Evolutionary conservation across 352 stramenopile species (phyloP), one percentile per base, ranked within the genome.

Genomic region (Blastocystis sp.): DNA sequence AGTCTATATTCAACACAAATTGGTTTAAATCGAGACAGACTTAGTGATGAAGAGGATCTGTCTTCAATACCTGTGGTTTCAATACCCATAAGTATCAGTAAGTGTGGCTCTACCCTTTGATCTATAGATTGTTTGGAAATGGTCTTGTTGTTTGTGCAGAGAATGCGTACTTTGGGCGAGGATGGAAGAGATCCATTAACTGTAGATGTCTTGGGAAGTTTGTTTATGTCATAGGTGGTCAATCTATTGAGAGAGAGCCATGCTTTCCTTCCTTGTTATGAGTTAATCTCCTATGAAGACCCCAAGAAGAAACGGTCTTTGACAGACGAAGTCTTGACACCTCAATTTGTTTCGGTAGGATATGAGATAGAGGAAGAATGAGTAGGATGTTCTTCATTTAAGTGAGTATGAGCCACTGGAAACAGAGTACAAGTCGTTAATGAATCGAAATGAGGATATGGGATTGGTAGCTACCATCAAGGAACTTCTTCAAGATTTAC

Each of bases 111-210:
- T 33, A 58, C 13, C 22, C 0, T 33, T 57, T 54, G 11, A 48
- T 5, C 24, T n/a, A 27, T 78, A 78, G 66, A 11, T 56, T 78
- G 66, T 56, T 56, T 78, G 37, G 44, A 58, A n/a, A n/a, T 78
- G 66, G 57, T 78, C 15, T 40, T 22, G 0, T 37, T 53, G 15
- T 56, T 78, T 78, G 66, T 33, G 3, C 56, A 62, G 15, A n/a
- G 3, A 13, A 62, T 62, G 56, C 19, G 27, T 33, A 33, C 19
- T n/a, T 5, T 33, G 13, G 56, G 56, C 15, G 19, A n/a, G 6
- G 56, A 62, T 62, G 56, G 56, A 62, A 62, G 27, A 33, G 27
- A 62, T 33, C 19, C 56, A n/a, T 62, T 62, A 33, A 62, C 56
- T n/a, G 56, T 62, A 62, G 13, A 3, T 33, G 56, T 62, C 3